Evolutionary conservation across 139 green algal species (phyloP), one percentile per base, ranked within the genome.

Genomic region (Trebouxia sp.): DNA sequence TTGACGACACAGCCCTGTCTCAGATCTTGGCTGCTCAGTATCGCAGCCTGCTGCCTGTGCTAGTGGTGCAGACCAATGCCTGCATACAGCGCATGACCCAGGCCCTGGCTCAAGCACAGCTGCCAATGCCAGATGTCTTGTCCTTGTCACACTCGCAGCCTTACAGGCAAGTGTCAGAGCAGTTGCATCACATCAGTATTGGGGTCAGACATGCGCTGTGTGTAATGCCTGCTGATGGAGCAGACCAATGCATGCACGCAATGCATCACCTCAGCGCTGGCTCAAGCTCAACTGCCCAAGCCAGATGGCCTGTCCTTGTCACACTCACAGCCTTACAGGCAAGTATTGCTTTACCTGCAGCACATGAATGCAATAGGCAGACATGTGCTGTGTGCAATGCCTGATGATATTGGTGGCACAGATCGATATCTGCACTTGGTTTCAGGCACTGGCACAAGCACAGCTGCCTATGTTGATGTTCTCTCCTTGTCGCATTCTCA

Each of bases 1-100:
- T 94, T 10, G 82, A 90, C 9, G 85, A 94, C 80, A 55, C 65
- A 24, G 51, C 38, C 12, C 81, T 95, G 55, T 69, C 85, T 1
- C 65, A 43, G 1, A 67, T 94, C 45, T 53, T 91, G 65, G 80
- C 87, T 0, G 75, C 86, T 15, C 24, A 32, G n/a, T 85, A 67
- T 32, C 76, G 85, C 15, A 9, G 48, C 58, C 35, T 80, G 53
- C 75, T 90, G 66, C 39, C 26, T 12, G 74, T 87, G 1, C 50
- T 90, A 37, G 65, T 87, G 45, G 51, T 74, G 76, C 53, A 81
- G 53, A 38, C 5, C 38, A 74, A n/a, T 2, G 35, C 62, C 24
- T 72, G 62, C 69, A 66, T 26, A 17, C 28, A 53, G 1, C 72
- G 72, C 28, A 17, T 43, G 45, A 79, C 43, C 37, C 85, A 65